Percentiles rank a stretch among this genome's conserved stretches.
phyloP scores from a whole-genome alignment of 2,329 filamentous ascomycete genomes.

The Pseudocercospora ulei region DNA sequence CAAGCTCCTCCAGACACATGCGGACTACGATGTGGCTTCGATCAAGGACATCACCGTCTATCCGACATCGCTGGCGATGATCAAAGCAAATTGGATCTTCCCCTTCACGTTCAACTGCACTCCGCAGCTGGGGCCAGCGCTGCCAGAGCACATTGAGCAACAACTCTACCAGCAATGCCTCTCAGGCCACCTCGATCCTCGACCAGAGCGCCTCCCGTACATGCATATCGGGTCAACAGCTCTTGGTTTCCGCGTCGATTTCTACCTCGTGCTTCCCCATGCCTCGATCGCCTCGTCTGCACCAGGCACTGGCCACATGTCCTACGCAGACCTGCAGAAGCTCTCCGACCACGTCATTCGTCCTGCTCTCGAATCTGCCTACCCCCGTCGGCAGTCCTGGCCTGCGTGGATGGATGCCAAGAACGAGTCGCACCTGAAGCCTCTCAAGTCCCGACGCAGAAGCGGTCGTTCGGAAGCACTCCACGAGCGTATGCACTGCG shows the following conservation, averaged over 20 bases:
- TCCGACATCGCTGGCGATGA: constrained; percentile 20
- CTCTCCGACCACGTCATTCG: constrained; percentile 19
- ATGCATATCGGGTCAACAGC: constrained; percentile 21
- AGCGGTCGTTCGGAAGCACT: constrained; percentile 12
- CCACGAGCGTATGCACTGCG: constrained; percentile 21
- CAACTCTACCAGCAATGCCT: constrained; percentile 20
- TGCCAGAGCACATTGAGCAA: constrained; percentile 17
- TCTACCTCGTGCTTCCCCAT: constrained; percentile 21
- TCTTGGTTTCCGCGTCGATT: constrained; percentile 21
- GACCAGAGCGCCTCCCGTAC: constrained; percentile 19
- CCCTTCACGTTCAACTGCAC: constrained; percentile 22
- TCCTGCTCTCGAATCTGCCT: constrained; percentile 18
- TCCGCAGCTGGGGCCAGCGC: constrained; percentile 19
- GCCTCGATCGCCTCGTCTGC: constrained; percentile 8
- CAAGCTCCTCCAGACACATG: constrained; percentile 16
- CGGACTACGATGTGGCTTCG: constrained; percentile 16
- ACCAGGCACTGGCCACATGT: constrained; percentile 14
- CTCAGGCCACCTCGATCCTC: constrained; percentile 13
- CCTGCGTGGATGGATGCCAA: constrained; percentile 21
- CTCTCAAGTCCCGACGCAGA: constrained; percentile 20
- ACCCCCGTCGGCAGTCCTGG: constrained; percentile 17
- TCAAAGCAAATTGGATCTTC: constrained; percentile 20
- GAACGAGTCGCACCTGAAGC: constrained; percentile 21
- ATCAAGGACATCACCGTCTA: constrained; percentile 19
- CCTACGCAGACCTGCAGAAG: constrained; percentile 16